Evolutionary conservation across 1,139 yeast genomes (phyloP), one percentile per base, ranked within the genome.

Genomic region (Komagataea norvegica): DNA sequence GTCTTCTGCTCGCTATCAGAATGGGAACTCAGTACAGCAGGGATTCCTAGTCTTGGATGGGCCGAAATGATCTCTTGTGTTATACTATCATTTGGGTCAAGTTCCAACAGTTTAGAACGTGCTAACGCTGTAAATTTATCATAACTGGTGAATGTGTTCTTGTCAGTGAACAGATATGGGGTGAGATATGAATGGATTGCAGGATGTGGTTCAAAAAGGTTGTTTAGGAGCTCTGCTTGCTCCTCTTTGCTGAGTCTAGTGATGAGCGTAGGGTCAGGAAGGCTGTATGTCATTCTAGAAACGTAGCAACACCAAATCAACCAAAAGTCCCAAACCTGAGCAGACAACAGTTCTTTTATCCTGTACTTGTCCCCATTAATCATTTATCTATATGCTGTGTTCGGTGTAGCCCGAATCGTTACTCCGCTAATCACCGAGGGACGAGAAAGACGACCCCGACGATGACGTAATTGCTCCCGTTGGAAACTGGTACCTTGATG

Each of bases 21-120:
- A 52, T 83, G 91, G 5, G 61, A 65, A 8, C 93, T 81, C 24
- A 81, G 62, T 17, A 61, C 68, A 11, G 62, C 57, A 27, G 72
- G 78, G 46, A 69, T 87, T 1, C 89, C 96, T 21, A 88, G 67
- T 41, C 96, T 67, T n/a, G 96, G 96, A 60, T 88, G 96, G 0
- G 96, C 95, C 1, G 86, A 79, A 15, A 88, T 73, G 40, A 82
- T 80, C 31, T 70, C 62, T 20, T 44, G 39, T 8, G 49, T 43
- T 3, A 41, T 23, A 3, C 25, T 25, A 11, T 40, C 29, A 4
- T 34, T 35, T 19, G 51, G 48, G 13, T 45, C 45, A 7, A 51
- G 25, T 13, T 36, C 29, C 6, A 34, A 18, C 25, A 51, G 40
- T 5, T 34, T 19, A 3, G 15, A 4, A 18, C 48, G 35, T 6